Percentiles rank a stretch among this genome's conserved stretches.
phyloP scores from a whole-genome alignment of 139 green algal genomes.

The Chlamydomonas incerta region DNA sequence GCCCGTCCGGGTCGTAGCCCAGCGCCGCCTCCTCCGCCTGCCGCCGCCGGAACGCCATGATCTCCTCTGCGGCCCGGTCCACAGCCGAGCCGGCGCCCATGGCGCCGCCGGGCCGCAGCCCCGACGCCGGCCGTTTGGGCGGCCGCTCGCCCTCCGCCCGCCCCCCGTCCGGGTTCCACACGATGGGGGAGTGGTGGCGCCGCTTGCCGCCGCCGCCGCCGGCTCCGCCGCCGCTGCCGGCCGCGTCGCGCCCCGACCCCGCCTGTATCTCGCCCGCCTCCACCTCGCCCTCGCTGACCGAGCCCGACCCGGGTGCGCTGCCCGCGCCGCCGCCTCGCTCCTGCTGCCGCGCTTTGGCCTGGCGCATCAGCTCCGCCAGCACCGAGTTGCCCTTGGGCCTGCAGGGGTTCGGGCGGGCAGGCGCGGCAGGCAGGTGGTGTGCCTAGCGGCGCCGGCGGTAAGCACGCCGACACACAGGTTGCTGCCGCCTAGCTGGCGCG shows the following conservation, averaged over 20 bases:
- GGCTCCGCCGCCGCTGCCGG: not conserved
- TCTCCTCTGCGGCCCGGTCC: conserved; percentile 49
- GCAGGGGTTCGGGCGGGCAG: not conserved
- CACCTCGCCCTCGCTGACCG: conserved; percentile 15
- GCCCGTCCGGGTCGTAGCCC: conserved; percentile 50
- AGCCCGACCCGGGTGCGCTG: not conserved
- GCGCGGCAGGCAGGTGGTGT: too few species aligned
- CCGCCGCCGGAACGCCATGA: conserved; percentile 48
- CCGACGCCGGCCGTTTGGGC: too few species aligned
- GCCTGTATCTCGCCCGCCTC: conserved; percentile 36
- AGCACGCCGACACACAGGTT: too few species aligned
- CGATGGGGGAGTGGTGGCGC: conserved; percentile 53
- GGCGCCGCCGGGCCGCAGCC: too few species aligned
- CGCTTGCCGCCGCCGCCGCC: not conserved
- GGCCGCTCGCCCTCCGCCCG: not conserved
- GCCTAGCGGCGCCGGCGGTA: too few species aligned
- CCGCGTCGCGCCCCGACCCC: not conserved
- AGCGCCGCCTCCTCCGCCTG: conserved; percentile 31
- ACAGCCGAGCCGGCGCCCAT: not conserved
- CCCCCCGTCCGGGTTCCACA: conserved; percentile 41
- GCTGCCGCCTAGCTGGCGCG: too few species aligned
- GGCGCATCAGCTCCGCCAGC: conserved; percentile 36
- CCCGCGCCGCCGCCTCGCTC: not conserved
- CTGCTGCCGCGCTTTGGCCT: conserved; percentile 30
- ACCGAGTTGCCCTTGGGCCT: conserved; percentile 40